Evolutionary conservation across 2,329 filamentous ascomycete species (phyloP), one percentile per base, ranked within the genome.

Genomic region (Aspergillus tamarii): DNA sequence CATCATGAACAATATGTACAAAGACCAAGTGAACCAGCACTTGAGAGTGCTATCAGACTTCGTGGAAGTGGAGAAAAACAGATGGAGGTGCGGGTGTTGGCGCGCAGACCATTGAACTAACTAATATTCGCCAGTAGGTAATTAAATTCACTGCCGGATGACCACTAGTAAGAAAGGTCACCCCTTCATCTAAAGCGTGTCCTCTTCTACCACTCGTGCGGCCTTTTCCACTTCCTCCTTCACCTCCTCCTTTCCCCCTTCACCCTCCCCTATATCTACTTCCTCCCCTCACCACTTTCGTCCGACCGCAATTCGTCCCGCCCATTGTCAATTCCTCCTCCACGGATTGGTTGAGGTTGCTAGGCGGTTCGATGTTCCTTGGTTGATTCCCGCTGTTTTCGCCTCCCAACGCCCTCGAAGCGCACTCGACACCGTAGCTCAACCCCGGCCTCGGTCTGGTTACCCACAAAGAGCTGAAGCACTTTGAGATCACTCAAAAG

Each of bases 351-450:
- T 64, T 63, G 65, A 64, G 62, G 57, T 64, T 65, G 57, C 60
- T 62, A 59, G 65, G 52, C 60, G 66, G 56, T 58, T 68, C 68
- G 59, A 69, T 69, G 65, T 60, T 61, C 63, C 53, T 63, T 53
- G 64, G 67, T 64, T 69, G 67, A 69, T 61, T 36, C 59, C 62
- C 63, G 54, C 62, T 55, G 48, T 62, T 60, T 45, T 60, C 45
- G 60, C 41, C 50, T 64, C 57, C 54, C 57, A 39, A 34, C 43
- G 34, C 54, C 57, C 59, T 61, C 60, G n/a, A 57, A 55, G 39
- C 59, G 41, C 41, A 39, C 41, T 50, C 59, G 41, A 50, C 41
- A 30, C 14, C 46, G 36, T 52, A 54, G 52, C 34, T 50, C 43
- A 41, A 30, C 32, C 45, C 39, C 30, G n/a, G 23, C 23, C 23